Base-by-base conservation (phyloP, 495 filamentous ascomycete species). In the Penicillium coprophilum region DNA sequence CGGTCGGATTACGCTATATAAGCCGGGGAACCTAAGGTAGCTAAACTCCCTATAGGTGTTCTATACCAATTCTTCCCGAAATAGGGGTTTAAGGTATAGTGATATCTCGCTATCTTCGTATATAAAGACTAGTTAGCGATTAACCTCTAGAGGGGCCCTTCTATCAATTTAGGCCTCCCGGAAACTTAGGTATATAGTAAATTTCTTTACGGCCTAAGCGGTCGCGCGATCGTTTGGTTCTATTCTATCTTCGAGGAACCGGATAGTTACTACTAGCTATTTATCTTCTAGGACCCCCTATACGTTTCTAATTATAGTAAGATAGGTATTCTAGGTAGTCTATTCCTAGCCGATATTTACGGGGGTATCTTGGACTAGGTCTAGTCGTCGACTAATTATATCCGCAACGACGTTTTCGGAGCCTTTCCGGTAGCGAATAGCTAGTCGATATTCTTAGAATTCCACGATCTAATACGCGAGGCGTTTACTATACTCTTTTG, bases 101-200 rank as follows among this genome's bases (percentile, higher is more conserved):
- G n/a, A 49, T 9, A 41, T n/a, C n/a, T 30, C 46, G n/a, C 3
- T 1, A 28, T 40, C n/a, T n/a, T n/a, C n/a, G 21, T 56, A 56
- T 15, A 19, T 56, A 48, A 41, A 49, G 30, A 47, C 28, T 2
- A 56, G 23, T 30, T 56, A 40, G 3, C 17, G 17, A 6, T 27
- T 56, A 19, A 10, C 15, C 2, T 3, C n/a, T 36, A 32, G 4
- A 1, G 38, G 1, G 7, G 38, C 38, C n/a, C 4, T 3, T 40
- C 6, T 40, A 40, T n/a, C 3, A 7, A 40, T 40, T n/a, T 8
- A 4, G 3, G 5, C 19, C 6, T 20, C 2, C 3, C 23, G 23
- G 20, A 44, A 44, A 15, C 41, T 24, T 4, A 44, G 41, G 3
- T 1, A 0, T 1, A 12, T 15, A 15, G 41, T 7, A 7, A 12